Evolutionary conservation across 2,329 filamentous ascomycete species (phyloP).

Genomic region (Epicoccum nigrum): DNA sequence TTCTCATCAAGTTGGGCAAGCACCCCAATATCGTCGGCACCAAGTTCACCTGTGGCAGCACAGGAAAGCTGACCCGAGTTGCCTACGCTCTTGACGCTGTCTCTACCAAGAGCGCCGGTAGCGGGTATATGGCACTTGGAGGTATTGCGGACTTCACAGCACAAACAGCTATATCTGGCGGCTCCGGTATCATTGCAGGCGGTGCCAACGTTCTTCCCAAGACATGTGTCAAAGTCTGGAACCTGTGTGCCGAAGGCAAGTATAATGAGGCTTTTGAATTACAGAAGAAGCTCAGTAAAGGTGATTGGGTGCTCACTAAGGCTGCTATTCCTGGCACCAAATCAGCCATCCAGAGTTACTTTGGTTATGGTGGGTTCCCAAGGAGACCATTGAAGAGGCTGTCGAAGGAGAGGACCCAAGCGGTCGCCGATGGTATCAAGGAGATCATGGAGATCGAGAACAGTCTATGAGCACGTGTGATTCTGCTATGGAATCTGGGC

Average conservation of each 20-base stretch:
- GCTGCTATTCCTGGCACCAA: constrained; percentile 86
- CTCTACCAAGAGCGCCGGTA: constrained; percentile 60
- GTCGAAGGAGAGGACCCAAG: constrained; percentile 60
- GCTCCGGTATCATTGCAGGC: constrained; percentile 83
- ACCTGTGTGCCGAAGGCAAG: constrained; percentile 75
- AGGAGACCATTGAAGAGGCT: constrained; percentile 74
- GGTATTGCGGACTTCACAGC: constrained; percentile 88
- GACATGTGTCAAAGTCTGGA: constrained; percentile 78
- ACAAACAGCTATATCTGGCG: constrained; percentile 79
- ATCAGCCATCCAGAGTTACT: constrained; percentile 78
- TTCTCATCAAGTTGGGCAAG: constrained; percentile 77
- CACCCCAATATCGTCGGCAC: constrained; percentile 87
- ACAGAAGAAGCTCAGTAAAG: constrained; percentile 77
- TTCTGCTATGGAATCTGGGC: neutral
- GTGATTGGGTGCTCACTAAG: constrained; percentile 85
- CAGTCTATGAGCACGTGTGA: constrained; percentile 37
- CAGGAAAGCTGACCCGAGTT: constrained; percentile 85
- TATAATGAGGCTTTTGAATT: constrained; percentile 74
- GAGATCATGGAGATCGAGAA: constrained; percentile 72
- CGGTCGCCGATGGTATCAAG: constrained; percentile 49
- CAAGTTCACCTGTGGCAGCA: constrained; percentile 92
- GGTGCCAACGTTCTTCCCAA: constrained; percentile 87
- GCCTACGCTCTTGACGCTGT: constrained; percentile 74
- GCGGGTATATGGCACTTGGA: constrained; percentile 80
- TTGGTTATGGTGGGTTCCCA: constrained; percentile 79